phyloP scores from a whole-genome alignment of 768 basidiomycete species.

The Pleurotus tuber-regium region DNA sequence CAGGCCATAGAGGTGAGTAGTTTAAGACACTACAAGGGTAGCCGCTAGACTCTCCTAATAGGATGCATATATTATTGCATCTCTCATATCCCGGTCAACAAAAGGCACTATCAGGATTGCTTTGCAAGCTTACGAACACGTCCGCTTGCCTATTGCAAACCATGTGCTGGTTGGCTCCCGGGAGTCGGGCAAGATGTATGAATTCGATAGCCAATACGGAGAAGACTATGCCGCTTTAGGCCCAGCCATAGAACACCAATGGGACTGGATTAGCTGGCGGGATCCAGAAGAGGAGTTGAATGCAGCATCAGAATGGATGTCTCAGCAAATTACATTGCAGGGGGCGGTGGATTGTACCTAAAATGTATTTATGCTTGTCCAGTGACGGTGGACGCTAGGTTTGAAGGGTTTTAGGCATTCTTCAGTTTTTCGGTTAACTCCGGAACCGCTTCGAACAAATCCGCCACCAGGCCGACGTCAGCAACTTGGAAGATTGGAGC shows the following conservation, averaged over 20 bases:
- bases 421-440: slow-evolving; percentile 88
- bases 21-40: neutral
- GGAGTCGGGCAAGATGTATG: slow-evolving; percentile 35
- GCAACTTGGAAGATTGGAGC: slow-evolving; percentile 99
- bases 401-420: slow-evolving; percentile 14
- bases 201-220: slow-evolving; percentile 32
- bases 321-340: neutral
- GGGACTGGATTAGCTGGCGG: slow-evolving; percentile 39
- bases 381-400: neutral
- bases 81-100: slow-evolving; percentile 11
- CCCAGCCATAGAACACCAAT: slow-evolving; percentile 37
- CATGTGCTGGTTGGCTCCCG: slow-evolving; percentile 28
- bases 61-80: slow-evolving; percentile 27
- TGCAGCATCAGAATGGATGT: slow-evolving; percentile 14
- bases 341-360: neutral
- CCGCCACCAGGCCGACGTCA: slow-evolving; percentile 91
- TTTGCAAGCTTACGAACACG: slow-evolving; percentile 29
- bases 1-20: slow-evolving; percentile 26
- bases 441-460: slow-evolving; percentile 90
- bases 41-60: neutral
- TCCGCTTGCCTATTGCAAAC: slow-evolving; percentile 34
- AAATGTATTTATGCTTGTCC: neutral
- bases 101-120: slow-evolving; percentile 18
- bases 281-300: slow-evolving; percentile 31
- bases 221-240: slow-evolving; percentile 36